Conservation (phyloP, 768 basidiomycete genomes). For the Pisolithus orientalis region DNA sequence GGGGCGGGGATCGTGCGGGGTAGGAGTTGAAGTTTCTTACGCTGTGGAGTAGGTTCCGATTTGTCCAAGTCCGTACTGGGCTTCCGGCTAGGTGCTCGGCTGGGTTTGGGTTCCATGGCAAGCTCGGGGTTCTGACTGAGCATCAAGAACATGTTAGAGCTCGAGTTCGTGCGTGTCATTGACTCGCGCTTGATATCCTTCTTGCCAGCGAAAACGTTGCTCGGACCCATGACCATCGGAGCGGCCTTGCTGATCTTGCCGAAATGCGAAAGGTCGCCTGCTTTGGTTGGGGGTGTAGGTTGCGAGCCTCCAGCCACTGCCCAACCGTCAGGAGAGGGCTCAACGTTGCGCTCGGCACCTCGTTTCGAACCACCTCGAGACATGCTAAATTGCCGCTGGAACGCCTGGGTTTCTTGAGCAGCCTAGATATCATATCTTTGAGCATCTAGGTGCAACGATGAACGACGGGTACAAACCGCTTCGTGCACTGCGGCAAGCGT, state of each 20-base stretch:
- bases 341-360: conserved; percentile 67
- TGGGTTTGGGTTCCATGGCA: conserved; percentile 52
- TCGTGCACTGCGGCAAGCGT: conserved; percentile 89
- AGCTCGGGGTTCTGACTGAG: conserved; percentile 61
- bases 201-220: conserved; percentile 75
- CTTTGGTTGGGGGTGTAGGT: conserved; percentile 61
- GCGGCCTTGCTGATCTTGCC: conserved; percentile 77
- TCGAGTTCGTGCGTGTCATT: conserved; percentile 73
- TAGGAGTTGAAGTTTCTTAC: no score
- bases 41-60: not conserved
- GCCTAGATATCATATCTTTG: conserved; percentile 47
- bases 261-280: conserved; percentile 81
- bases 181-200: conserved; percentile 67
- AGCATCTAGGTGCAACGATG: not conserved
- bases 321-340: conserved; percentile 83
- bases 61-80: conserved; percentile 5
- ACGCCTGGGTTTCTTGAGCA: conserved; percentile 39
- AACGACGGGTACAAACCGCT: conserved; percentile 45
- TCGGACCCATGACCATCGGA: conserved; percentile 76
- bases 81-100: conserved; percentile 43
- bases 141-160: conserved; percentile 84
- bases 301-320: conserved; percentile 50
- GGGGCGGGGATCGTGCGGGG: no score
- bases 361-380: conserved; percentile 88
- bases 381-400: conserved; percentile 62